These are phyloP conservation scores for Collybia sordida DNA, from an alignment of 768 basidiomycete genomes.

Conservation along the genomic window DNA sequence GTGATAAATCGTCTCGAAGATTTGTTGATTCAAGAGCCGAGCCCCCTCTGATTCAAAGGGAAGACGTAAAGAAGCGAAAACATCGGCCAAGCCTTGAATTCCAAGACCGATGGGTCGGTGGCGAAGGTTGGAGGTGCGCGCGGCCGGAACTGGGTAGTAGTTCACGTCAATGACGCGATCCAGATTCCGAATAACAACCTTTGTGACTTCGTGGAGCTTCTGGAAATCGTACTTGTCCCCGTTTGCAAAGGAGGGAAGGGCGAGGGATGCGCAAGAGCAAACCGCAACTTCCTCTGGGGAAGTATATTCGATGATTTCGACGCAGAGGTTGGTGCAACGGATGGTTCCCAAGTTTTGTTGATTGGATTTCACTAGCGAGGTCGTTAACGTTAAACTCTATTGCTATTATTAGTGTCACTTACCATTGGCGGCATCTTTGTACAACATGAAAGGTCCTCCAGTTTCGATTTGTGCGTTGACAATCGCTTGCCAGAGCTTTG, in stretches of 20 bases:
- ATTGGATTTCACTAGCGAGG: constrained; percentile 82
- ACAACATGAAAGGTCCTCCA: constrained; percentile 96
- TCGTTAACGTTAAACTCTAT: neutral
- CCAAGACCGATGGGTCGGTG: constrained; percentile 97
- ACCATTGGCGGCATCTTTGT: constrained; percentile 96
- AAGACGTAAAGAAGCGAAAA: constrained; percentile 96
- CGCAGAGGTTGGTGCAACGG: constrained; percentile 98
- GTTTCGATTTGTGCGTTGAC: constrained; percentile 97
- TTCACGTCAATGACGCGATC: constrained; percentile 94
- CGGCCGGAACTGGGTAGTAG: constrained; percentile 92
- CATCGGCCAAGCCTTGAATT: constrained; percentile 95
- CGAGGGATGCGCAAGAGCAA: constrained; percentile 96
- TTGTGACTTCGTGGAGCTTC: constrained; percentile 90
- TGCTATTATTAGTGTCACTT: constrained; percentile 24
- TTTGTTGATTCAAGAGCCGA: constrained; percentile 86
- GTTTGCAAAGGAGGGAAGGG: constrained; percentile 89
- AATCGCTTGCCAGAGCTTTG: constrained; percentile 98
- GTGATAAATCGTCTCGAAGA: constrained; percentile 99
- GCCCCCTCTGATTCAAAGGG: constrained; percentile 94
- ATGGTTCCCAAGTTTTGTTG: constrained; percentile 98
- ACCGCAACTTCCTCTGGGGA: constrained; percentile 96
- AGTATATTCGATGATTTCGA: constrained; percentile 98
- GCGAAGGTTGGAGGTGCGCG: constrained; percentile 90
- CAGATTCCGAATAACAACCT: constrained; percentile 90
- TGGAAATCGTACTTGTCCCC: constrained; percentile 89